These are phyloP conservation scores for Saccharomyces hybrid DNA, from an alignment of 1,139 yeast genomes.

Conservation along the genomic window DNA sequence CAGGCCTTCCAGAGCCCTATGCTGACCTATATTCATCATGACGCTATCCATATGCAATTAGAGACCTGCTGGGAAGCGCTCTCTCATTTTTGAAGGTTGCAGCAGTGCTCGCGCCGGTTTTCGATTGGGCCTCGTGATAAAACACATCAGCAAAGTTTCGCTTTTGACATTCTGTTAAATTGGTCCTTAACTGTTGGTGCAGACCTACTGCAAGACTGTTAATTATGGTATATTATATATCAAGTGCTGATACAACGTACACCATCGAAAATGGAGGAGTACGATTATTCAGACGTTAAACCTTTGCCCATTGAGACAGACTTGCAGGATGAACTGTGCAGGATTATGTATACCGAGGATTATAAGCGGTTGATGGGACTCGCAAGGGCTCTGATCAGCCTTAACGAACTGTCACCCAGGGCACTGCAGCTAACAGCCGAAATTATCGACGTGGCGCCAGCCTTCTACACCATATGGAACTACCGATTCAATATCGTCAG, in stretches of 20 bases:
- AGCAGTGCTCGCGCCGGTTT: neutral
- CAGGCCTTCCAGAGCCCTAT: neutral
- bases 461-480: constrained; percentile 88
- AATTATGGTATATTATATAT: neutral
- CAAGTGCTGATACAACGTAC: constrained; percentile 3
- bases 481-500: constrained; percentile 57
- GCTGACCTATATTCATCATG: neutral
- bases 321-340: constrained; percentile 49
- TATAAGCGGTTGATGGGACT: constrained; percentile 55
- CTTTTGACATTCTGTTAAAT: neutral
- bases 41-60: neutral
- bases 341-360: constrained; percentile 68
- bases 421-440: constrained; percentile 58
- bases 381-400: constrained; percentile 52
- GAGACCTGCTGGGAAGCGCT: neutral
- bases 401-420: constrained; percentile 58
- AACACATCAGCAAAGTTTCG: neutral
- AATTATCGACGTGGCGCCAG: constrained; percentile 66
- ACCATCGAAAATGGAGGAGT: neutral
- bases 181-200: neutral
- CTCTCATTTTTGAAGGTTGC: neutral
- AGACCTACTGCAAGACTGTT: neutral
- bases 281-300: neutral
- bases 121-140: neutral
- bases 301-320: constrained; percentile 27